Percentiles rank a stretch among this genome's conserved stretches.
Conservation (phyloP, 179 eudicot species). For the Beta lomatogona region DNA sequence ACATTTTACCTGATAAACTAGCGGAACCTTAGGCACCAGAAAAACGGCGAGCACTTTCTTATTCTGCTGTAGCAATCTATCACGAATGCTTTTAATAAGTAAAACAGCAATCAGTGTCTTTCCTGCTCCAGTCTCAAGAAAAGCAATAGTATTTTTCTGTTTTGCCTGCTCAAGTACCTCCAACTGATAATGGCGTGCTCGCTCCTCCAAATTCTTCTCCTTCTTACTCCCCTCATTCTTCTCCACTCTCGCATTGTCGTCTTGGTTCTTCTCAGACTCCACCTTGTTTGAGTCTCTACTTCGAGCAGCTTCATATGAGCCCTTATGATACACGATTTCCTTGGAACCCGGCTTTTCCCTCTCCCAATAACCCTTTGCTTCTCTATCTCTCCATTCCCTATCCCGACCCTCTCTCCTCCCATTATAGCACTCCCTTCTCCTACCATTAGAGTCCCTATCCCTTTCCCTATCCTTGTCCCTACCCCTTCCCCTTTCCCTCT, state of each 20-base stretch:
- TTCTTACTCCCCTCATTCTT: constrained; percentile 42
- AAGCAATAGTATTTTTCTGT: constrained; percentile 90
- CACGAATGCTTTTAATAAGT: constrained; percentile 68
- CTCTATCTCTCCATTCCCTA: constrained; percentile 63
- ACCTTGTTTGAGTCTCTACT: constrained; percentile 46
- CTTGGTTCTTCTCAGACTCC: constrained; percentile 42
- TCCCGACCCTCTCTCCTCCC: constrained; percentile 51
- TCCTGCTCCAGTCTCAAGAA: constrained; percentile 98
- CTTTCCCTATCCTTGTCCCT: constrained; percentile 8
- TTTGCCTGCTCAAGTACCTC: constrained; percentile 98
- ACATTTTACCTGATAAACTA: constrained; percentile 86
- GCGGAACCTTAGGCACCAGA: constrained; percentile 96
- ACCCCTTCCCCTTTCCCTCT: constrained; percentile 37
- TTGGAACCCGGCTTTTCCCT: constrained; percentile 64
- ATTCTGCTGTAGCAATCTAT: constrained; percentile 58
- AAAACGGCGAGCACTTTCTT: constrained; percentile 86
- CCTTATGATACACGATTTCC: constrained; percentile 73
- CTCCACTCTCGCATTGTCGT: constrained; percentile 37
- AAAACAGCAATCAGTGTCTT: constrained; percentile 94
- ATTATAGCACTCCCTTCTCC: constrained; percentile 48
- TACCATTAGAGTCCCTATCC: constrained; percentile 38
- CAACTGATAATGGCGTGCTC: constrained; percentile 84
- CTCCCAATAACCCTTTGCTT: constrained; percentile 91
- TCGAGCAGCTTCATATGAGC: constrained; percentile 63
- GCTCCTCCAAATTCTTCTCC: constrained; percentile 69